A percentile compares a stretch with the other conserved stretches of the same genome.
phyloP scores from a whole-genome alignment of 371 early-diverging fungal species.

The Apophysomyces elegans region DNA sequence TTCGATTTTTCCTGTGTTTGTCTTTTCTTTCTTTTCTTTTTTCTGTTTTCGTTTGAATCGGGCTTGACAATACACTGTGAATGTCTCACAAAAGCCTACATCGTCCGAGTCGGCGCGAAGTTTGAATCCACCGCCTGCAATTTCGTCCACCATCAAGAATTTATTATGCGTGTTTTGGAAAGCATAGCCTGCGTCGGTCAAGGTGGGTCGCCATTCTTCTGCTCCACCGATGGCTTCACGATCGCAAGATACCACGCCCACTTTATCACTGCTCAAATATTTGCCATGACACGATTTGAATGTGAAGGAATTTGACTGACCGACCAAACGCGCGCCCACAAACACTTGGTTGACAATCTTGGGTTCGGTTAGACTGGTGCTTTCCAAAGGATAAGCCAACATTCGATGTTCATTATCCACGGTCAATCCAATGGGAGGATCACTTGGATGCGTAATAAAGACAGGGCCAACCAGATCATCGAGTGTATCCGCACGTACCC shows the following conservation, averaged over 20 bases:
- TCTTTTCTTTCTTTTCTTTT: slow-evolving; percentile 37
- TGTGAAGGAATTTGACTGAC: slow-evolving; percentile 54
- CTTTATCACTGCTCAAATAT: slow-evolving; percentile 81
- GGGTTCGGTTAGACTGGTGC: slow-evolving; percentile 56
- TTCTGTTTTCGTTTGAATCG: slow-evolving; percentile 52
- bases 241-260: slow-evolving; percentile 75
- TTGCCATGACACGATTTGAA: slow-evolving; percentile 72
- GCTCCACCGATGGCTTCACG: slow-evolving; percentile 80
- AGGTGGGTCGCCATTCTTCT: slow-evolving; percentile 79
- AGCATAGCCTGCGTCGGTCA: slow-evolving; percentile 75
- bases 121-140: slow-evolving; percentile 56
- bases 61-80: slow-evolving; percentile 74
- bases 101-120: slow-evolving; percentile 76
- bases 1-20: slow-evolving; percentile 28
- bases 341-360: slow-evolving; percentile 73
- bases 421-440: slow-evolving; percentile 65
- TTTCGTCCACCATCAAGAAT: slow-evolving; percentile 67
- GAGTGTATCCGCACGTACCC: slow-evolving; percentile 65
- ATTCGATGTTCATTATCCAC: slow-evolving; percentile 59
- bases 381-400: slow-evolving; percentile 45
- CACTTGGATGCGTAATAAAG: slow-evolving; percentile 68
- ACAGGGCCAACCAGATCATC: slow-evolving; percentile 78
- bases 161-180: slow-evolving; percentile 67
- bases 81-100: slow-evolving; percentile 77
- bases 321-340: slow-evolving; percentile 63